Conservation (phyloP, 768 basidiomycete genomes). For the Chalciporus sphaerocephalus region DNA sequence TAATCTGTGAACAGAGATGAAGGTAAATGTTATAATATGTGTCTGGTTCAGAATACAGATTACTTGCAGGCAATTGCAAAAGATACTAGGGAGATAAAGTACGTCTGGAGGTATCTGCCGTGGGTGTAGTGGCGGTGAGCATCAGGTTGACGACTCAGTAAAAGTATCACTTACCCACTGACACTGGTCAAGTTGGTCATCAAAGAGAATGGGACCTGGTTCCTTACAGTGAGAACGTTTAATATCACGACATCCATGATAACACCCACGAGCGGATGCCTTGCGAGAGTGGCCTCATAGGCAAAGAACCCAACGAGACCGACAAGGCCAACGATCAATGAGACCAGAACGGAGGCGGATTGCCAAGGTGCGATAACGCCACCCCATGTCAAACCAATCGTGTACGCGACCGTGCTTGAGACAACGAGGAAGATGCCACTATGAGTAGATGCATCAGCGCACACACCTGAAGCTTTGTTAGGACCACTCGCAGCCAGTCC, state of each 20-base stretch:
- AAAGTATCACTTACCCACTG: constrained; percentile 19
- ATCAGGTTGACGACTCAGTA: too few species aligned
- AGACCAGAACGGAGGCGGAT: constrained; percentile 36
- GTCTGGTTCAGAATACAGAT: background rate
- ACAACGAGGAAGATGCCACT: constrained; percentile 37
- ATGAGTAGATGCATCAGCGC: background rate
- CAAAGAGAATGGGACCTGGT: constrained; percentile 34
- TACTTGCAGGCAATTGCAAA: constrained; percentile 22
- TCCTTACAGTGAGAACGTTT: too few species aligned
- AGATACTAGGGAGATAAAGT: constrained; percentile 21
- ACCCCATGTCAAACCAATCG: too few species aligned
- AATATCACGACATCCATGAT: too few species aligned
- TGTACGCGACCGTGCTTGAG: constrained; percentile 26
- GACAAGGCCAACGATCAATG: constrained; percentile 37
- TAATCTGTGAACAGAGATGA: constrained; percentile 30
- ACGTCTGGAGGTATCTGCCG: constrained; percentile 30
- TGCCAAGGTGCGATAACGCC: too few species aligned
- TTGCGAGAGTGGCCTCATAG: constrained; percentile 35
- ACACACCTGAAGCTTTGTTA: background rate
- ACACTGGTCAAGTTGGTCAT: constrained; percentile 31
- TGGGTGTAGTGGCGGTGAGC: too few species aligned
- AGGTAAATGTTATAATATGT: too few species aligned
- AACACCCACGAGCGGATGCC: constrained; percentile 34
- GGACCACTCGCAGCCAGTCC: constrained; percentile 34
- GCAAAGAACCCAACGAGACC: constrained; percentile 35